Conservation (phyloP, 2,329 filamentous ascomycete genomes). For the Lithohypha guttulata region DNA sequence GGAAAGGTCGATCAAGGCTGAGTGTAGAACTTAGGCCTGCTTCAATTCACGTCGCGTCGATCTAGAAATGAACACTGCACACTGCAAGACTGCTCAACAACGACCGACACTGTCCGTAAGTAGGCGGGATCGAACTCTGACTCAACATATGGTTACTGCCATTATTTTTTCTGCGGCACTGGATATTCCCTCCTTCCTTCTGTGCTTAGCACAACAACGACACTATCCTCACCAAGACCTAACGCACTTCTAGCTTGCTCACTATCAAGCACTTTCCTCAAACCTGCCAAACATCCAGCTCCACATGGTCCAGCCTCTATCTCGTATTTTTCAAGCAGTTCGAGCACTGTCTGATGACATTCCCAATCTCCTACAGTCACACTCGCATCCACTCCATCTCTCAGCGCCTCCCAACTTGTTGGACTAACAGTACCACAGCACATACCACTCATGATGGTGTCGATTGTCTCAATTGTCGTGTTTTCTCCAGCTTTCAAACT, state of each 20-base stretch:
- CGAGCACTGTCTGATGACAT: conserved; percentile 44
- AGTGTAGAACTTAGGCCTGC: no score
- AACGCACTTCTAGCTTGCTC: conserved; percentile 24
- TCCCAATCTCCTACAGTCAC: conserved; percentile 53
- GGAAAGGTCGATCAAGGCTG: no score
- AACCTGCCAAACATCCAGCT: conserved; percentile 38
- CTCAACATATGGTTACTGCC: no score
- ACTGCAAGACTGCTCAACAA: no score
- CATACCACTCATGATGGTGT: conserved; percentile 65
- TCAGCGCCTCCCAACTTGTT: conserved; percentile 53
- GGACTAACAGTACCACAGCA: conserved; percentile 60
- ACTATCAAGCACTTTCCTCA: conserved; percentile 39
- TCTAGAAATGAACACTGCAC: no score
- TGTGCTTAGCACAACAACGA: conserved; percentile 57
- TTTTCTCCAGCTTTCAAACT: conserved; percentile 40
- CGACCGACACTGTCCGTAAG: no score
- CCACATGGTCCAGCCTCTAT: conserved; percentile 54
- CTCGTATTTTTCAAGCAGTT: conserved; percentile 33
- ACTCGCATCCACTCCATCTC: conserved; percentile 48
- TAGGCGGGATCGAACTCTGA: no score
- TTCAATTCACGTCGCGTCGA: no score
- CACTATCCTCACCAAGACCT: conserved; percentile 37
- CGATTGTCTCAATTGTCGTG: conserved; percentile 42
- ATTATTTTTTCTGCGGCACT: conserved; percentile 25
- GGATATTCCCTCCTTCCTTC: conserved; percentile 50